A percentile compares a stretch with the other conserved stretches of the same genome.
These are phyloP conservation scores for Dryas drummondii DNA, from an alignment of 306 rosid species.

Conservation along the genomic window DNA sequence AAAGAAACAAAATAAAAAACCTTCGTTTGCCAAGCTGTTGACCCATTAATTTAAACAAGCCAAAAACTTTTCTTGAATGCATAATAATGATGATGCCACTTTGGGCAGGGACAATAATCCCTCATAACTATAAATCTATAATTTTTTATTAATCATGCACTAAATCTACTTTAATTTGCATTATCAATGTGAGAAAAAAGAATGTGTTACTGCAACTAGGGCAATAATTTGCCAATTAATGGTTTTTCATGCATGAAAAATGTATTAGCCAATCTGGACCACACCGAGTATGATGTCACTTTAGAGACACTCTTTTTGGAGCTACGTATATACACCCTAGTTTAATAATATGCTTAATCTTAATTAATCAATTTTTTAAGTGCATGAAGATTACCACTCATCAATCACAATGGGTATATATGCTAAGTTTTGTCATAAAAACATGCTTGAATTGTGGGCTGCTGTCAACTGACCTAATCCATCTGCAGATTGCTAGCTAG, in stretches of 20 bases:
- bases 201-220: too few relatives aligned
- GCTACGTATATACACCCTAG: background rate
- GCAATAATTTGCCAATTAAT: background rate
- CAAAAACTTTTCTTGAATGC: too few relatives aligned
- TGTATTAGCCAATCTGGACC: conserved; percentile 6
- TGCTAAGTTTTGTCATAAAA: conserved; percentile 10
- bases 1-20: background rate
- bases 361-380: too few relatives aligned
- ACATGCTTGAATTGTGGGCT: conserved; percentile 31
- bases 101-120: too few relatives aligned
- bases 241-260: background rate
- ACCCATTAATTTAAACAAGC: too few relatives aligned
- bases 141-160: too few relatives aligned
- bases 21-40: too few relatives aligned
- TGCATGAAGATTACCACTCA: too few relatives aligned
- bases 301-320: conserved; percentile 9
- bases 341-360: background rate
- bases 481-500: background rate
- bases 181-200: too few relatives aligned
- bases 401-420: background rate
- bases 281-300: conserved; percentile 1
- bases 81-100: too few relatives aligned
- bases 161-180: too few relatives aligned
- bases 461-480: conserved; percentile 15
- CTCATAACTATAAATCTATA: too few relatives aligned